phyloP scores from a whole-genome alignment of 1,284 basidiomycete genomes.

The Megacollybia platyphylla region DNA sequence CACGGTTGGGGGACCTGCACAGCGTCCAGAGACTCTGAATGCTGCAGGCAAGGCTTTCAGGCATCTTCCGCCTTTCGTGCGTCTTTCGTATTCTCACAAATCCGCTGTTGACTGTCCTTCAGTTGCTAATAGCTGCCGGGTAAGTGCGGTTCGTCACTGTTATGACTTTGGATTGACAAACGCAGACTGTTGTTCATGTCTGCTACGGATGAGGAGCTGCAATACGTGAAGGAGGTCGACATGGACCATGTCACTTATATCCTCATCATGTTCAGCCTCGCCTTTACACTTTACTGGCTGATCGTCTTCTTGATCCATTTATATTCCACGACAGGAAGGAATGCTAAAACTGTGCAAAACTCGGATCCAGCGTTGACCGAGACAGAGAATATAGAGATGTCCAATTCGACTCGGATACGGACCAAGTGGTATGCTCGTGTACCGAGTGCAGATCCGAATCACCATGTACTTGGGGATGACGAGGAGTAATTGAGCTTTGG shows the following conservation, averaged over 20 bases:
- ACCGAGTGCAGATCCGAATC: conserved; percentile 8
- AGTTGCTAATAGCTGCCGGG: conserved; percentile 64
- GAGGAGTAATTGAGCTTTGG: conserved; percentile 9
- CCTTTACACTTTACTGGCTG: conserved; percentile 68
- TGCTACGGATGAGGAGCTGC: conserved; percentile 82
- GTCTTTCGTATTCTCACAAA: conserved; percentile 16
- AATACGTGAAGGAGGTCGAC: conserved; percentile 50
- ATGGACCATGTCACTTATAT: conserved; percentile 88
- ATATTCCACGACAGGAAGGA: conserved; percentile 42
- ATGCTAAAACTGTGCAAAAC: conserved; percentile 19
- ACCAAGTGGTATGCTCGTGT: conserved; percentile 27
- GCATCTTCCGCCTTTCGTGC: conserved; percentile 77
- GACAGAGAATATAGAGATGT: conserved; percentile 17
- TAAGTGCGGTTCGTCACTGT: conserved; percentile 10
- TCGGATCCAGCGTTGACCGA: conserved; percentile 8
- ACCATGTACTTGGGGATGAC: conserved; percentile 22
- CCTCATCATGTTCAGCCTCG: conserved; percentile 71
- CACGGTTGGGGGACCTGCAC: conserved; percentile 30
- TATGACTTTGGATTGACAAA: background rate
- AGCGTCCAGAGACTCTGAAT: conserved; percentile 12
- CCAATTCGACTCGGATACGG: conserved; percentile 5
- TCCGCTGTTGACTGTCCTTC: conserved; percentile 2
- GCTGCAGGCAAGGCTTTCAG: conserved; percentile 56
- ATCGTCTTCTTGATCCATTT: conserved; percentile 32
- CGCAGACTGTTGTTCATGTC: conserved; percentile 73